These are phyloP conservation scores for Rhypophila decipiens DNA, from an alignment of 495 filamentous ascomycete genomes.

Conservation along the genomic window DNA sequence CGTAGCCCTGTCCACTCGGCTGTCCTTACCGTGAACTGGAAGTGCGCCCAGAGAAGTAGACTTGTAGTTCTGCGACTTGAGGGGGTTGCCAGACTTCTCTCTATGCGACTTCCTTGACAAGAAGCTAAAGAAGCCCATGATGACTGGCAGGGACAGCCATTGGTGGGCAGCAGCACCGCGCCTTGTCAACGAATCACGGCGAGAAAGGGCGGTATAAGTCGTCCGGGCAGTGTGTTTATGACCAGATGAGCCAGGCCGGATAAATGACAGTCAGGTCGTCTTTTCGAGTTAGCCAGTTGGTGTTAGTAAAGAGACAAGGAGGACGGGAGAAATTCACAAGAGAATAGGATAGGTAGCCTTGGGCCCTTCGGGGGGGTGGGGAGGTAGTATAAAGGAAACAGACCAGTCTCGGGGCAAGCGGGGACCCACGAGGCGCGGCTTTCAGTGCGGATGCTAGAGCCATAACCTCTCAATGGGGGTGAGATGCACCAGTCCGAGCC, in stretches of 20 bases:
- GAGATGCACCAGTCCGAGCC: slow-evolving; percentile 3
- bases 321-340: not conserved
- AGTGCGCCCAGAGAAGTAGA: slow-evolving; percentile 18
- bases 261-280: not conserved
- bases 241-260: not conserved
- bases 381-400: too few relatives aligned
- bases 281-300: too few relatives aligned
- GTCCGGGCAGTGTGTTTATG: not conserved
- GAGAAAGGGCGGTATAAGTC: not conserved
- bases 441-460: too few relatives aligned
- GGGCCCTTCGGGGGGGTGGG: too few relatives aligned
- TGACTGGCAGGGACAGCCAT: slow-evolving; percentile 18
- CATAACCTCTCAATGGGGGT: too few relatives aligned
- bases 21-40: slow-evolving; percentile 29
- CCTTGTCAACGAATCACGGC: not conserved
- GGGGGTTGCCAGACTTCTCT: slow-evolving; percentile 7
- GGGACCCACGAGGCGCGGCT: too few relatives aligned
- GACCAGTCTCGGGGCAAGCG: too few relatives aligned
- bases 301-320: not conserved
- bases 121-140: slow-evolving; percentile 40
- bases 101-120: slow-evolving; percentile 26
- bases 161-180: slow-evolving; percentile 9
- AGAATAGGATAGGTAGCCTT: not conserved
- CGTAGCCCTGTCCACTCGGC: slow-evolving; percentile 17
- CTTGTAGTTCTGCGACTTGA: slow-evolving; percentile 28